Percentiles rank a stretch among this genome's conserved stretches.
Conservation (phyloP, 345 rosid species). For the Trapa incisa region DNA sequence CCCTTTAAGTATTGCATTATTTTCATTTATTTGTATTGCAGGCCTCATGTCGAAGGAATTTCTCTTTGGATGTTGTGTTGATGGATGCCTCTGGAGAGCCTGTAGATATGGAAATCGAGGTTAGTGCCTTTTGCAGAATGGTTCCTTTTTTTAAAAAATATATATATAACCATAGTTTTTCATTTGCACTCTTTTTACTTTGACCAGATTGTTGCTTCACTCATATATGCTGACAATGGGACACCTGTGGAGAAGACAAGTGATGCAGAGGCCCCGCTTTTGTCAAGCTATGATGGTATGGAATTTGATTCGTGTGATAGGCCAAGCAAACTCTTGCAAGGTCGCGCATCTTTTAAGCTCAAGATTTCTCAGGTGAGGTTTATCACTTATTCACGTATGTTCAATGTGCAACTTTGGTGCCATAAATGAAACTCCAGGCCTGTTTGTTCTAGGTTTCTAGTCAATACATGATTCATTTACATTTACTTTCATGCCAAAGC, state of each 20-base stretch:
- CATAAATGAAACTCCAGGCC: neutral
- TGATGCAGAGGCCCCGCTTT: constrained; percentile 63
- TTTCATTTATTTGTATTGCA: constrained; percentile 12
- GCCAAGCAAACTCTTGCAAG: constrained; percentile 46
- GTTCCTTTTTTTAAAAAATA: neutral
- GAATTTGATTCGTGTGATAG: constrained; percentile 55
- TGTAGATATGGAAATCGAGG: constrained; percentile 60
- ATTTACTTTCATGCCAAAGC: neutral
- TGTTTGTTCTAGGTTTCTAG: neutral
- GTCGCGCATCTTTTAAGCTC: constrained; percentile 71
- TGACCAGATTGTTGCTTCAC: constrained; percentile 58
- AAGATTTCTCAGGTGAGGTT: constrained; percentile 63
- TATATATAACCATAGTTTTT: neutral
- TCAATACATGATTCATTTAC: neutral
- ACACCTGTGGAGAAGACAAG: constrained; percentile 50
- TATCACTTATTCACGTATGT: neutral
- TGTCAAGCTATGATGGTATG: constrained; percentile 62
- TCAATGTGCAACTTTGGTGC: neutral
- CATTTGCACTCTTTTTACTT: constrained; percentile 3
- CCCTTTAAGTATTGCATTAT: neutral
- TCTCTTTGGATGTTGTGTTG: constrained; percentile 63
- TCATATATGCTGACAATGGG: constrained; percentile 56
- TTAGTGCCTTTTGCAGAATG: constrained; percentile 12
- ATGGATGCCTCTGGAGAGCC: constrained; percentile 47
- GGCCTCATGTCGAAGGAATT: constrained; percentile 62